These are phyloP conservation scores for Epichloe elymi DNA, from an alignment of 2,329 filamentous ascomycete species.

Conservation along the genomic window DNA sequence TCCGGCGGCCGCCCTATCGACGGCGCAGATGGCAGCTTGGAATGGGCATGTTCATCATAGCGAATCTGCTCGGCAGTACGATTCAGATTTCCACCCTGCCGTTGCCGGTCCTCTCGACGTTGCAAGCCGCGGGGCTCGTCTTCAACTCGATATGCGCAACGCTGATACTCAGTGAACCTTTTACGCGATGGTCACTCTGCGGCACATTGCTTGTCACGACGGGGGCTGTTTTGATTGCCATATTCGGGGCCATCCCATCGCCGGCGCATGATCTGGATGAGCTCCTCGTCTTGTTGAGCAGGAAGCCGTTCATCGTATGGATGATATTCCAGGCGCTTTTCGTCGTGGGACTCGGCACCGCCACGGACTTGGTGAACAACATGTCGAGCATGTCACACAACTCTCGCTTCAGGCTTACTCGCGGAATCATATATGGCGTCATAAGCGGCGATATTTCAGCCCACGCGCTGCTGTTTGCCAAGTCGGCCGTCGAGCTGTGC, in stretches of 20 bases:
- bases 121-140: constrained; percentile 90
- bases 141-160: constrained; percentile 98
- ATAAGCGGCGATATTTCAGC: constrained; percentile 90
- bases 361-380: constrained; percentile 42
- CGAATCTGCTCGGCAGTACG: constrained; percentile 87
- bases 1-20: constrained; percentile 75
- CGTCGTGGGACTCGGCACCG: constrained; percentile 53
- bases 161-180: constrained; percentile 81
- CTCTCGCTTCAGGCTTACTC: constrained; percentile 57
- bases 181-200: constrained; percentile 83
- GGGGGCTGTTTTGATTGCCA: constrained; percentile 83
- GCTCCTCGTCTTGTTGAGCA: constrained; percentile 60
- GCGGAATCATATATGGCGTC: constrained; percentile 77
- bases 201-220: constrained; percentile 79
- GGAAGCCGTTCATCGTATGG: constrained; percentile 73
- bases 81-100: constrained; percentile 96
- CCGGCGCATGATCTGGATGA: constrained; percentile 81
- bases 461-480: constrained; percentile 84
- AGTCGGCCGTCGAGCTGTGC: constrained; percentile 89
- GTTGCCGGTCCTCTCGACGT: constrained; percentile 81
- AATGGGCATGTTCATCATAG: constrained; percentile 93
- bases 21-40: constrained; percentile 91
- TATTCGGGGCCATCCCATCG: constrained; percentile 87
- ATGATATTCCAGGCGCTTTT: constrained; percentile 68
- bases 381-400: constrained; percentile 43